Evolutionary conservation across 2,329 filamentous ascomycete genomes (phyloP).

Genomic region (Alternaria longipes): DNA sequence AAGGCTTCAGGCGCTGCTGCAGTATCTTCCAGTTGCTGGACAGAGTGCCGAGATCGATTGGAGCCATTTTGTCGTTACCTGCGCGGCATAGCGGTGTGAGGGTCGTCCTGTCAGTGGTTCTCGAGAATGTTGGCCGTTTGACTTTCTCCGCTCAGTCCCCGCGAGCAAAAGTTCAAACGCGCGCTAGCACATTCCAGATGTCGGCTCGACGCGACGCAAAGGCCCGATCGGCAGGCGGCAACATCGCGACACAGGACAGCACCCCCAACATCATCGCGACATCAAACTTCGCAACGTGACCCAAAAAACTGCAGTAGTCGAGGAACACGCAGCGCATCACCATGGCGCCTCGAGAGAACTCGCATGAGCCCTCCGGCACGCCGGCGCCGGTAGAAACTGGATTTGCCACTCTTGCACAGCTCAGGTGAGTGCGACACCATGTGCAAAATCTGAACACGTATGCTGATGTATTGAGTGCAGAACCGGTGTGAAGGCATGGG

Average conservation of each 20-base stretch:
- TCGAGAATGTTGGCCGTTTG: constrained; percentile 26
- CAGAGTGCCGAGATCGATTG: constrained; percentile 53
- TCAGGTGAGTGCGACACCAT: constrained; percentile 67
- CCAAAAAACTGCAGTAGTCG: constrained; percentile 30
- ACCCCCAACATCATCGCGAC: constrained; percentile 42
- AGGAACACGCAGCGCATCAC: constrained; percentile 16
- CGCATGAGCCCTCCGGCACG: constrained; percentile 62
- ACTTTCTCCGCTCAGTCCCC: constrained; percentile 17
- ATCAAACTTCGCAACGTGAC: constrained; percentile 39
- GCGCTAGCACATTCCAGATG: constrained; percentile 27
- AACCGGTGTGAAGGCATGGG: constrained; percentile 72
- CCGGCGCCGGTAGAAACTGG: constrained; percentile 75
- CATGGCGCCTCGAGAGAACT: constrained; percentile 66
- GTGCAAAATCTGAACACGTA: constrained; percentile 38
- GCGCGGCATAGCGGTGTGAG: constrained; percentile 38
- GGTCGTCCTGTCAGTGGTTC: constrained; percentile 22
- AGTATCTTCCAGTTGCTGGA: constrained; percentile 80
- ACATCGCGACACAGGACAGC: constrained; percentile 38
- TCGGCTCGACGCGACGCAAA: constrained; percentile 16
- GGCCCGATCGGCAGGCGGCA: constrained; percentile 28
- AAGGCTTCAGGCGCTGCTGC: constrained; percentile 64
- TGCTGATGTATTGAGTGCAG: constrained; percentile 55
- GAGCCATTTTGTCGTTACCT: constrained; percentile 46
- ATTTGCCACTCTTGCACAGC: constrained; percentile 82
- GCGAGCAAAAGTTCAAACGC: constrained; percentile 34